Percentiles rank a stretch among this genome's conserved stretches.
Conservation (phyloP, 1,284 basidiomycete species). For the Fistulina hepatica region DNA sequence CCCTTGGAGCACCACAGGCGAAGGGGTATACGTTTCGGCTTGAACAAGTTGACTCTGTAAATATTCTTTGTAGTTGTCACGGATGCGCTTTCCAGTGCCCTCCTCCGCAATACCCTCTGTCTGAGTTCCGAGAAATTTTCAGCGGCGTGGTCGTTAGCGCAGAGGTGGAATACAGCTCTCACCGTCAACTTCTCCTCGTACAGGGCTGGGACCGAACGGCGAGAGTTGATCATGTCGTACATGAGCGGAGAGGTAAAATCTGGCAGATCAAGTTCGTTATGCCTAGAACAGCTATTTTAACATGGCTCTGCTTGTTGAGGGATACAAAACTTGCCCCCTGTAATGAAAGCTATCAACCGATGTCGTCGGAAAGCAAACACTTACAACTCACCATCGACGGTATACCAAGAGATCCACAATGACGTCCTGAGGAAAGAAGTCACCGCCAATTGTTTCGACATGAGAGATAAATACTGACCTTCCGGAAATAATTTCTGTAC, state of each 20-base stretch:
- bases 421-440: slow-evolving; percentile 42
- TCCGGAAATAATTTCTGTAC: slow-evolving; percentile 76
- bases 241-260: slow-evolving; percentile 83
- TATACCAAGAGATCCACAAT: slow-evolving; percentile 85
- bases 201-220: slow-evolving; percentile 68
- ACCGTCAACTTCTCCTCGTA: slow-evolving; percentile 76
- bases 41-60: neutral
- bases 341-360: neutral
- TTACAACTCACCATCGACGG: slow-evolving; percentile 49
- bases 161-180: slow-evolving; percentile 17
- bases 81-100: too few relatives aligned
- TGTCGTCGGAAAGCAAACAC: slow-evolving; percentile 14
- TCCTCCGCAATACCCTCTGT: slow-evolving; percentile 25
- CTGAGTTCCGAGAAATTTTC: neutral
- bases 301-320: neutral
- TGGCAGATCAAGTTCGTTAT: slow-evolving; percentile 88
- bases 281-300: slow-evolving; percentile 31
- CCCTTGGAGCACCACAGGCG: slow-evolving; percentile 42
- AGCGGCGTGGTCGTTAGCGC: neutral
- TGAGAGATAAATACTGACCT: slow-evolving; percentile 28
- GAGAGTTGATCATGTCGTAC: slow-evolving; percentile 74
- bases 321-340: slow-evolving; percentile 23
- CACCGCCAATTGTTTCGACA: neutral
- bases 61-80: too few relatives aligned
- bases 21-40: neutral